Evolutionary conservation across 202 grass and related monocot species (phyloP).

Genomic region (Sporobolus alterniflorus): DNA sequence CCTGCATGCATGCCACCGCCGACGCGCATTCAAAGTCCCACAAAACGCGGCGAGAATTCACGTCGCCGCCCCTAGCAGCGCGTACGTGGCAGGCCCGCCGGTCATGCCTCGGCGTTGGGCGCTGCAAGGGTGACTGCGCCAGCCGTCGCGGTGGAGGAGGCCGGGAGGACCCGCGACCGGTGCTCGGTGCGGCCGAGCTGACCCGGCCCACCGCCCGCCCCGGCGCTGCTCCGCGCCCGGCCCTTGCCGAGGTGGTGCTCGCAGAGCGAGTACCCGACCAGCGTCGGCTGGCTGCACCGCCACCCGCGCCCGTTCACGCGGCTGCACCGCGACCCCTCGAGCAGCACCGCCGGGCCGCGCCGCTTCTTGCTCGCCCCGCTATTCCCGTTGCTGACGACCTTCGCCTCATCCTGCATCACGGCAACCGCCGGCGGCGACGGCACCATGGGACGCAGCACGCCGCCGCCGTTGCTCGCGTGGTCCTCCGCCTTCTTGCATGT

Average conservation of each 20-base stretch:
- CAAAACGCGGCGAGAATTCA: no score
- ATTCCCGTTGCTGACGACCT: not conserved
- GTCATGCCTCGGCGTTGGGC: constrained; percentile 12
- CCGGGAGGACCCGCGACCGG: constrained; percentile 5
- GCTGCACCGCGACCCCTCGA: constrained; percentile 87
- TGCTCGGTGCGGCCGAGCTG: constrained; percentile 71
- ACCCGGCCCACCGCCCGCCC: no score
- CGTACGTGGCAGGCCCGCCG: constrained; percentile 22
- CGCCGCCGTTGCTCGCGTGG: not conserved
- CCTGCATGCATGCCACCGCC: no score
- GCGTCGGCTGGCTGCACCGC: constrained; percentile 72
- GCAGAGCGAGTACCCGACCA: constrained; percentile 91
- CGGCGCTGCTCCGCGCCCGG: constrained; percentile 46
- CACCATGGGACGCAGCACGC: no score
- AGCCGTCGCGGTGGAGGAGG: not conserved
- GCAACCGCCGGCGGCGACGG: not conserved
- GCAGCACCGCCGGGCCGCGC: constrained; percentile 55
- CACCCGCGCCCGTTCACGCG: constrained; percentile 51
- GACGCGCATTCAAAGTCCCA: no score
- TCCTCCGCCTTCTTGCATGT: not conserved
- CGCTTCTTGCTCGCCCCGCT: constrained; percentile 49
- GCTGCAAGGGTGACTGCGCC: not conserved
- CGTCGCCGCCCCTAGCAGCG: no score
- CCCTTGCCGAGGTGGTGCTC: constrained; percentile 98
- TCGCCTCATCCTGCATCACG: constrained; percentile 5